phyloP scores from a whole-genome alignment of 148 eudicot species.

The Agrostemma githago region DNA sequence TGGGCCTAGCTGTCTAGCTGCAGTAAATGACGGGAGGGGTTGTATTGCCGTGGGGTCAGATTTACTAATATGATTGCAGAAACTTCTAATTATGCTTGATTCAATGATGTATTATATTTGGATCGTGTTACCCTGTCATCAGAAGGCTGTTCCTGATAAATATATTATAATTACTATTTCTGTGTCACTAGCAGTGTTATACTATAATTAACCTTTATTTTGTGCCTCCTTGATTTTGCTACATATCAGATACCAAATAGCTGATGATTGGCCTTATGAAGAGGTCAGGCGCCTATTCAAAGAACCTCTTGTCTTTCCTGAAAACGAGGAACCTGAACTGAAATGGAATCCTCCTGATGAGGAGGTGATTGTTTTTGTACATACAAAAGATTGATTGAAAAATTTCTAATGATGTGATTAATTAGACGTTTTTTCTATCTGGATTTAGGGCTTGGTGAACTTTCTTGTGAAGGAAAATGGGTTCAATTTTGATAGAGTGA shows the following conservation, averaged over 20 bases:
- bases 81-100: not conserved
- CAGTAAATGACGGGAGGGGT: not conserved
- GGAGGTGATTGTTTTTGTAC: slow-evolving; percentile 45
- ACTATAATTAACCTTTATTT: not conserved
- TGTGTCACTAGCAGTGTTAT: not conserved
- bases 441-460: slow-evolving; percentile 66
- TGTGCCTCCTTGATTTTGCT: not conserved
- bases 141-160: not conserved
- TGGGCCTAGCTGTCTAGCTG: not conserved
- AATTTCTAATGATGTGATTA: slow-evolving; percentile 8
- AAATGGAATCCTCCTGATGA: slow-evolving; percentile 94
- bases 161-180: not conserved
- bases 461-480: slow-evolving; percentile 93
- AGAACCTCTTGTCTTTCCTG: slow-evolving; percentile 65
- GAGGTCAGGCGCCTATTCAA: slow-evolving; percentile 81
- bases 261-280: slow-evolving; percentile 92
- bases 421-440: slow-evolving; percentile 9
- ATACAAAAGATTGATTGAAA: not conserved
- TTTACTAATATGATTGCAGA: too few species aligned
- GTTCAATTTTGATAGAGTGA: slow-evolving; percentile 79
- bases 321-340: slow-evolving; percentile 65
- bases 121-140: not conserved
- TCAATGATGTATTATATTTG: not conserved
- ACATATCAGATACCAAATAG: slow-evolving; percentile 64
- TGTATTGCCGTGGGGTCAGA: not conserved